Conservation (phyloP, 805 yeast genomes). For the Hanseniaspora clermontiae region DNA sequence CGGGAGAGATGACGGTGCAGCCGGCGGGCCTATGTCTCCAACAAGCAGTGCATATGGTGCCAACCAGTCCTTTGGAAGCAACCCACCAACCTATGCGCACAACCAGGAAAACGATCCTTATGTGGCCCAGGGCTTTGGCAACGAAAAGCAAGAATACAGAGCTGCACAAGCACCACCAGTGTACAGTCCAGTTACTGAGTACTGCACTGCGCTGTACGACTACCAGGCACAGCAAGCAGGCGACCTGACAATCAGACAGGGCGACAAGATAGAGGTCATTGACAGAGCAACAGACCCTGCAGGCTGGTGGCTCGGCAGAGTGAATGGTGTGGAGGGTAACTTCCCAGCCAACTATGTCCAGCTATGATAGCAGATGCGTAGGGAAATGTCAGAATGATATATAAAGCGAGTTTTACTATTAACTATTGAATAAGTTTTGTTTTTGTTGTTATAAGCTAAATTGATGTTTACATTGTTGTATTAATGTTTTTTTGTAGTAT, state of each 20-base stretch:
- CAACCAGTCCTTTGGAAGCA: background rate
- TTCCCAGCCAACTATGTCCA: constrained; percentile 97
- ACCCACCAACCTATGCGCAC: background rate
- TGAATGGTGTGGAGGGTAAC: constrained; percentile 75
- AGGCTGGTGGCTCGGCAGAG: constrained; percentile 96
- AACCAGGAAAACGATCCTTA: background rate
- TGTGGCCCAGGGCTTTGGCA: background rate
- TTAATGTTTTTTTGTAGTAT: too few relatives aligned
- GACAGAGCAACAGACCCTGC: constrained; percentile 72
- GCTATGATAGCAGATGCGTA: too few relatives aligned
- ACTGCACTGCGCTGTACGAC: constrained; percentile 84
- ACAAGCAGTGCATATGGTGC: background rate
- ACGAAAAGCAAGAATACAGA: constrained; percentile 6
- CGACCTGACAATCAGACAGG: constrained; percentile 77
- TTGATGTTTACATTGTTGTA: too few relatives aligned
- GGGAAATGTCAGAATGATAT: too few relatives aligned
- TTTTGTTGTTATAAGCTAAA: background rate
- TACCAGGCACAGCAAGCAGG: constrained; percentile 89
- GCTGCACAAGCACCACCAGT: constrained; percentile 16
- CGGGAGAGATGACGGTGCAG: constrained; percentile 35
- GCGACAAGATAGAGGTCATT: constrained; percentile 70
- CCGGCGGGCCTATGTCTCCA: constrained; percentile 20
- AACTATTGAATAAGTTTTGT: background rate
- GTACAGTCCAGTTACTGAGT: constrained; percentile 35
- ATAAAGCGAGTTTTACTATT: too few relatives aligned